Base-by-base conservation (phyloP, 495 filamentous ascomycete species). In the Tuber microsphaerosporum region DNA sequence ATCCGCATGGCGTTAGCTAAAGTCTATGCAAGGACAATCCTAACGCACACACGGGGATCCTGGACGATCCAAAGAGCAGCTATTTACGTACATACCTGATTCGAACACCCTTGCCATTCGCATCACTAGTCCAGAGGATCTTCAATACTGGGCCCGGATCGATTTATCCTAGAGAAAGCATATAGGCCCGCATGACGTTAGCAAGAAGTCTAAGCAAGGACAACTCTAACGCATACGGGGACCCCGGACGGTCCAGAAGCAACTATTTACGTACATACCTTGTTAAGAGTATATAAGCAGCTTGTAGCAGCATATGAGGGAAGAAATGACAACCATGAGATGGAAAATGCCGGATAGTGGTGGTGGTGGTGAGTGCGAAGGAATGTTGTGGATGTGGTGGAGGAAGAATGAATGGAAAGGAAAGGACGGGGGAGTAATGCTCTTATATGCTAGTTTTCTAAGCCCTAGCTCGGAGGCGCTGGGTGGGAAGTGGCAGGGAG, bases 191-290 rank as follows among this genome's bases (percentile, higher is more conserved):
- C 12, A 65, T 16, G 56, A 31, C 56, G 56, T 65, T 65, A 65
- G 56, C 56, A 65, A 65, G 26, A 65, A n/a, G 26, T 65, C 56
- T 31, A 65, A 65, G 56, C 56, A 31, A 65, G 56, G 56, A 31
- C 56, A 65, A 65, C 26, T 10, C 22, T 65, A 65, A 65, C 56
- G 26, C 26, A 65, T 10, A 65, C 56, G 56, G 56, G 56, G 56
- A 65, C 26, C 56, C 56, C 56, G 56, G 56, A 65, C 56, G n/a
- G 26, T 17, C 56, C 56, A 17, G 5, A 14, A 65, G 56, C 56
- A 65, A 65, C 26, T 65, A 65, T 65, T 65, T 65, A 65, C 31
- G 26, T 34, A 65, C 56, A 65, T 65, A 65, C 26, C 56, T 65
- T 65, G 14, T 65, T 10, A 61, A 31, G 51, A 16, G 51, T 61